Base-by-base conservation (phyloP, 2,329 filamentous ascomycete genomes). In the Aspergillus tubingensis region DNA sequence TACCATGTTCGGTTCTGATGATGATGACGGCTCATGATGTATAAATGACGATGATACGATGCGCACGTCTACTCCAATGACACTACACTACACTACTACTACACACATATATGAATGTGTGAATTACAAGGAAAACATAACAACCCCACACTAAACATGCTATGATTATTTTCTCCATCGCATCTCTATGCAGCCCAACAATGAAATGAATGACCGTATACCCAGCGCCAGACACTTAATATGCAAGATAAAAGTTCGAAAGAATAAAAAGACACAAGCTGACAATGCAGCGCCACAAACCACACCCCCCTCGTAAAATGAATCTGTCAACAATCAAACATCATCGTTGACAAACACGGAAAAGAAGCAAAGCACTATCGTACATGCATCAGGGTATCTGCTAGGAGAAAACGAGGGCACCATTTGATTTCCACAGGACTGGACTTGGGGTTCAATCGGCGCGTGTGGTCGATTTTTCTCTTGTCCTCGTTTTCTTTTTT, bases 381-480 rank as follows among this genome's bases (percentile, higher is more conserved):
- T 61, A 58, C 59, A 61, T 58, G 48, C 59, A 57, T 61, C 58
- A 53, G 53, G 54, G 58, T 59, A 59, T 59, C 47, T 21, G 21
- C 21, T 41, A 27, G 43, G 21, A 36, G 17, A 13, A 23, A 11
- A 11, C n/a, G 15, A 30, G 8, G 15, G 43, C 5, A 7, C 23
- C 19, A 7, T 8, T 8, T 27, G 25, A 7, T 27, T 27, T 27
- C 13, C 21, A 15, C 21, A 3, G 13, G 15, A 48, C 44, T 5
- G 41, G 19, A 44, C 41, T 13, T 13, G 5, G 36, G 50, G 32
- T 15, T 8, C 19, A 38, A 7, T 44, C 52, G 3, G 11, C 27
- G 23, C 38, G 15, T 7, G 21, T 53, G 7, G 36, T 41, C 15
- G 36, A 7, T 54, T 8, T 5, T n/a, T 15, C 8, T 11, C 8